Percentiles rank a stretch among this genome's conserved stretches.
Evolutionary conservation across 2,329 filamentous ascomycete species (phyloP).

Genomic region (Davidsoniella australis): DNA sequence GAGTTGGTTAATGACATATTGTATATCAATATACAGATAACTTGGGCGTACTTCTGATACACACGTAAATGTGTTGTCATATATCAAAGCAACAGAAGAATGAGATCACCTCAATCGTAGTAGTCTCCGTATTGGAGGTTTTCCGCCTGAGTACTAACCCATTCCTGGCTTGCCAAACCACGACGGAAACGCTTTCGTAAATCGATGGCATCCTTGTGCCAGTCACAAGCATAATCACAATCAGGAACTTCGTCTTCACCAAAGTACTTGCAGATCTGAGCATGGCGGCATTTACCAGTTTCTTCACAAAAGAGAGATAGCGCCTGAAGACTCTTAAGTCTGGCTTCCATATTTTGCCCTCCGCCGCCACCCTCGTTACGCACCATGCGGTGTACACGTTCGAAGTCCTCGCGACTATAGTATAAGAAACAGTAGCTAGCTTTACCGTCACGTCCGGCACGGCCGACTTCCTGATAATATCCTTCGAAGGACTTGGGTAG

Average conservation of each 20-base stretch:
- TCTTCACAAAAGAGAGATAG: conserved; percentile 72
- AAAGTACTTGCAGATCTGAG: conserved; percentile 60
- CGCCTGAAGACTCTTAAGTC: conserved; percentile 45
- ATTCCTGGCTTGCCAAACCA: conserved; percentile 43
- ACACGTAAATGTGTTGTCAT: too few relatives aligned
- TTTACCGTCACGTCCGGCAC: conserved; percentile 78
- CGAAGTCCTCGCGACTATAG: conserved; percentile 74
- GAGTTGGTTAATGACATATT: too few relatives aligned
- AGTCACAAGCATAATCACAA: conserved; percentile 64
- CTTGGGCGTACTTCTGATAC: too few relatives aligned
- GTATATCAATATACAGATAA: too few relatives aligned
- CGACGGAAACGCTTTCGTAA: conserved; percentile 39
- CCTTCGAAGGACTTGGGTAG: conserved; percentile 88
- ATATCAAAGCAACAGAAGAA: too few relatives aligned
- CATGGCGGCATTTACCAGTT: conserved; percentile 56
- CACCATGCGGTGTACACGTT: conserved; percentile 47
- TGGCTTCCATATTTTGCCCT: conserved; percentile 22
- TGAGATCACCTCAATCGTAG: conserved; percentile 22
- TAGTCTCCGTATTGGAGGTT: conserved; percentile 38
- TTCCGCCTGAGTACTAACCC: conserved; percentile 44
- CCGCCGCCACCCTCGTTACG: conserved; percentile 14
- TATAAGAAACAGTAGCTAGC: conserved; percentile 78
- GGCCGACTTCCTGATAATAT: conserved; percentile 89
- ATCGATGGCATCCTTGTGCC: conserved; percentile 49
- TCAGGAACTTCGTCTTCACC: conserved; percentile 41